A percentile compares a stretch with the other conserved stretches of the same genome.
Conservation (phyloP, 805 yeast genomes). For the Candida railenensis region DNA sequence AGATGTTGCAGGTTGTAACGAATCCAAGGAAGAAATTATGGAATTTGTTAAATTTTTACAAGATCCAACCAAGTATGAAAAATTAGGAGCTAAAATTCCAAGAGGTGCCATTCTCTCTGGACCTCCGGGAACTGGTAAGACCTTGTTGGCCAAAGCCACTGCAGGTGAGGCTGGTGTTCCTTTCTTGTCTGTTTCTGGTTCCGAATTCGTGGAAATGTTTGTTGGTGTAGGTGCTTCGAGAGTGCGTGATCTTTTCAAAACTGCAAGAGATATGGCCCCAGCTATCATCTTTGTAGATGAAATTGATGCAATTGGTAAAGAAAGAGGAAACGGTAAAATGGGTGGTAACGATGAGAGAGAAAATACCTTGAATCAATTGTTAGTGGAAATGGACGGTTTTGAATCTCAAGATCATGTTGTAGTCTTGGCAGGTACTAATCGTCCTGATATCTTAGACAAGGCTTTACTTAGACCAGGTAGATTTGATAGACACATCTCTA, state of each 20-base stretch:
- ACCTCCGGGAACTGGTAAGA: conserved; percentile 97
- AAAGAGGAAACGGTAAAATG: conserved; percentile 67
- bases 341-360: conserved; percentile 93
- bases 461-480: conserved; percentile 94
- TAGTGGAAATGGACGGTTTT: conserved; percentile 96
- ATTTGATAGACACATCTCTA: conserved; percentile 84
- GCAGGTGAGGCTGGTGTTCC: conserved; percentile 98
- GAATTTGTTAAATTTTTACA: conserved; percentile 90
- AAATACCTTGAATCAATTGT: conserved; percentile 84
- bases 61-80: conserved; percentile 80
- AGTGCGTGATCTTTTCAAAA: conserved; percentile 87
- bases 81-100: conserved; percentile 90
- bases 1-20: conserved; percentile 95
- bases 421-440: conserved; percentile 91
- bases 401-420: conserved; percentile 86
- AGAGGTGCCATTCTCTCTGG: conserved; percentile 94
- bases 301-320: conserved; percentile 94
- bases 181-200: conserved; percentile 85
- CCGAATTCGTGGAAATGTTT: conserved; percentile 96
- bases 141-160: conserved; percentile 88
- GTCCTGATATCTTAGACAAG: conserved; percentile 86
- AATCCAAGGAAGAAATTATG: conserved; percentile 93
- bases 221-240: conserved; percentile 96
- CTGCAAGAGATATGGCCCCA: conserved; percentile 89
- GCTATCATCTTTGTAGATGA: conserved; percentile 90